These are phyloP conservation scores for Citrus unshiu DNA, from an alignment of 345 rosid species.

Conservation along the genomic window DNA sequence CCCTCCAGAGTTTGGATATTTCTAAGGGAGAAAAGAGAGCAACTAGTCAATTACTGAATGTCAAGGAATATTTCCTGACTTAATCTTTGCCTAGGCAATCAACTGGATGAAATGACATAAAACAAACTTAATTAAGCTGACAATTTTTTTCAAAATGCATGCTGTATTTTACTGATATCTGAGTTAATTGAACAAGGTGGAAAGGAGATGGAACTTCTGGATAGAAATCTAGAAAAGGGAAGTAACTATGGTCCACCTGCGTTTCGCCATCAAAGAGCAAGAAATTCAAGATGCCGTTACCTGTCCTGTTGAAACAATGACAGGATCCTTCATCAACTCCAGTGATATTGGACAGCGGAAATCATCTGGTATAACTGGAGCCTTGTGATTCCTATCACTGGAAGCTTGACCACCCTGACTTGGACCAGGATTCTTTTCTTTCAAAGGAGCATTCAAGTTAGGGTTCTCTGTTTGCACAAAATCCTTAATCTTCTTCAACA, in stretches of 20 bases:
- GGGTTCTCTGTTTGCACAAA: constrained; percentile 79
- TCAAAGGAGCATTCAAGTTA: constrained; percentile 39
- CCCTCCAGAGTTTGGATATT: neutral
- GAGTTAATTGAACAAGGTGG: neutral
- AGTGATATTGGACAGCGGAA: constrained; percentile 96
- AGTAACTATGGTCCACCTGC: neutral
- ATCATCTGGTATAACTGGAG: constrained; percentile 81
- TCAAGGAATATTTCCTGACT: neutral
- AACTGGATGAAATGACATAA: neutral
- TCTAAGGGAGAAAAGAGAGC: constrained; percentile 3
- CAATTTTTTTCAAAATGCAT: neutral
- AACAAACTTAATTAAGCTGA: neutral
- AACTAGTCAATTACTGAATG: constrained; percentile 1
- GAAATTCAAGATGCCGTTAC: constrained; percentile 36
- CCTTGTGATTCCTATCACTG: constrained; percentile 51
- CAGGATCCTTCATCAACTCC: constrained; percentile 97
- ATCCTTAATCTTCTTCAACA: constrained; percentile 76
- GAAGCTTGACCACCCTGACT: constrained; percentile 58
- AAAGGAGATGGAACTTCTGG: neutral
- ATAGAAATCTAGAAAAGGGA: neutral
- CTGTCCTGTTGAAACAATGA: constrained; percentile 97
- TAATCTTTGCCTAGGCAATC: neutral
- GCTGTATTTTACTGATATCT: neutral
- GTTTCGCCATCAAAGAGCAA: constrained; percentile 1
- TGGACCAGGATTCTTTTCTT: constrained; percentile 37